Percentiles rank a stretch among this genome's conserved stretches.
Evolutionary conservation across 2,329 filamentous ascomycete species (phyloP).

Genomic region (Pestalotiopsis sp.): DNA sequence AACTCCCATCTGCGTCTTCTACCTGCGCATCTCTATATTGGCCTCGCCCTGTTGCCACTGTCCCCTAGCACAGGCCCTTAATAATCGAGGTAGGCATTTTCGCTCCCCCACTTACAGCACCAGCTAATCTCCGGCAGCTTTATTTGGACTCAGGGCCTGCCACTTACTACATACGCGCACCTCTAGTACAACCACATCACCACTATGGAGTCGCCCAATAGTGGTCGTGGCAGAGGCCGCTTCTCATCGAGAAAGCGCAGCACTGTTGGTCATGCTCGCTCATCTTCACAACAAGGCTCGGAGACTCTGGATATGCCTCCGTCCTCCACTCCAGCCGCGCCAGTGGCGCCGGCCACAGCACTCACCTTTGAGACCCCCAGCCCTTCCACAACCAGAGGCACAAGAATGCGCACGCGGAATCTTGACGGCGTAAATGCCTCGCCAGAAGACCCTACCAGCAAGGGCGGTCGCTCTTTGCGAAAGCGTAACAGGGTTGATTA

Average conservation of each 20-base stretch:
- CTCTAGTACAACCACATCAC: neutral
- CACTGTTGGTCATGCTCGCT: slow-evolving; percentile 21
- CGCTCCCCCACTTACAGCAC: slow-evolving; percentile 34
- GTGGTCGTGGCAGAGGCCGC: slow-evolving; percentile 28
- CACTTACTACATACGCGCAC: neutral
- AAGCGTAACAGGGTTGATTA: slow-evolving; percentile 61
- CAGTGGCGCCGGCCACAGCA: slow-evolving; percentile 21
- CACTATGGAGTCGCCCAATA: slow-evolving; percentile 31
- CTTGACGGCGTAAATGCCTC: slow-evolving; percentile 36
- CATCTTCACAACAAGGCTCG: slow-evolving; percentile 23
- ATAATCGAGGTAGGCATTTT: slow-evolving; percentile 8
- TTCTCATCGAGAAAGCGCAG: slow-evolving; percentile 28
- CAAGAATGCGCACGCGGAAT: slow-evolving; percentile 47
- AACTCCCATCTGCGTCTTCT: neutral
- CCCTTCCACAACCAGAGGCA: slow-evolving; percentile 37
- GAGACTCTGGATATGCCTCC: slow-evolving; percentile 21
- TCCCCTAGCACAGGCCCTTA: neutral
- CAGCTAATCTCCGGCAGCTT: slow-evolving; percentile 29
- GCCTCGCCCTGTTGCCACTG: neutral
- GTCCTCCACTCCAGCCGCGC: slow-evolving; percentile 23
- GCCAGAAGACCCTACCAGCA: slow-evolving; percentile 52
- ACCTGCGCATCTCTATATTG: neutral
- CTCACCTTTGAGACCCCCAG: slow-evolving; percentile 32
- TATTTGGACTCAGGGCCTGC: neutral
- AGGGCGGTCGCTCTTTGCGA: slow-evolving; percentile 61